A percentile compares a stretch with the other conserved stretches of the same genome.
Conservation (phyloP, 352 stramenopile species). For the Pythium utonaiense region DNA sequence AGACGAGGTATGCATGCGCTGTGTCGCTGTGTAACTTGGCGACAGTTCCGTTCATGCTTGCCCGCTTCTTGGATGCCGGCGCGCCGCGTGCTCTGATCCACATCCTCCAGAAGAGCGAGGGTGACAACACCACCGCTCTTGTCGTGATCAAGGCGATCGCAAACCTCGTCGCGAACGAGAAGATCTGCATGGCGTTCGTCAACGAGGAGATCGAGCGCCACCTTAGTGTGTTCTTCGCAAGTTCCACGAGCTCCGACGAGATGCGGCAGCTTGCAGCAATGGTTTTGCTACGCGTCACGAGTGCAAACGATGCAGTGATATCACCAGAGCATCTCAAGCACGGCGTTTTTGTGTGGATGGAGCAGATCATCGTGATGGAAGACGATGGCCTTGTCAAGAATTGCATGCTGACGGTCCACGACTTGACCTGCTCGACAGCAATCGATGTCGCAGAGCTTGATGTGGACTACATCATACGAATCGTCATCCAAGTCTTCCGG, state of each 20-base stretch:
- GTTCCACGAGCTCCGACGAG: slow-evolving; percentile 38
- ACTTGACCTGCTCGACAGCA: slow-evolving; percentile 57
- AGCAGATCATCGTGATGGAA: slow-evolving; percentile 78
- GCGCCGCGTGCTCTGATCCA: slow-evolving; percentile 60
- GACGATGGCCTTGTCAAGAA: slow-evolving; percentile 69
- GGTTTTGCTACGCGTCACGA: slow-evolving; percentile 66
- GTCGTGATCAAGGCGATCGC: slow-evolving; percentile 70
- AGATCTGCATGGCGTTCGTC: slow-evolving; percentile 65
- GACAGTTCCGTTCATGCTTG: slow-evolving; percentile 47
- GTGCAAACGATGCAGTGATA: slow-evolving; percentile 65
- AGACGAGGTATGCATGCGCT: slow-evolving; percentile 56
- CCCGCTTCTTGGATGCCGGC: slow-evolving; percentile 64
- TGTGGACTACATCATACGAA: slow-evolving; percentile 59
- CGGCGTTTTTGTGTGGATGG: slow-evolving; percentile 72
- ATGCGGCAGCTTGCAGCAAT: slow-evolving; percentile 67
- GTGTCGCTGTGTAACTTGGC: slow-evolving; percentile 79
- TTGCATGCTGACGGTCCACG: slow-evolving; percentile 72
- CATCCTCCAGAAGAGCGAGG: slow-evolving; percentile 40
- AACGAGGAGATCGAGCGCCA: slow-evolving; percentile 71
- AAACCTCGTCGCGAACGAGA: slow-evolving; percentile 74
- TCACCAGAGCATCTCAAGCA: slow-evolving; percentile 58
- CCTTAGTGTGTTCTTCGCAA: slow-evolving; percentile 50
- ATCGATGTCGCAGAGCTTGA: slow-evolving; percentile 54
- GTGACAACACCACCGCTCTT: slow-evolving; percentile 36
- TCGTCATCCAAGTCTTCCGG: slow-evolving; percentile 58